Percentiles rank a stretch among this genome's conserved stretches.
These are phyloP conservation scores for Phaffomyces opuntiae DNA, from an alignment of 805 yeast genomes.

Conservation along the genomic window DNA sequence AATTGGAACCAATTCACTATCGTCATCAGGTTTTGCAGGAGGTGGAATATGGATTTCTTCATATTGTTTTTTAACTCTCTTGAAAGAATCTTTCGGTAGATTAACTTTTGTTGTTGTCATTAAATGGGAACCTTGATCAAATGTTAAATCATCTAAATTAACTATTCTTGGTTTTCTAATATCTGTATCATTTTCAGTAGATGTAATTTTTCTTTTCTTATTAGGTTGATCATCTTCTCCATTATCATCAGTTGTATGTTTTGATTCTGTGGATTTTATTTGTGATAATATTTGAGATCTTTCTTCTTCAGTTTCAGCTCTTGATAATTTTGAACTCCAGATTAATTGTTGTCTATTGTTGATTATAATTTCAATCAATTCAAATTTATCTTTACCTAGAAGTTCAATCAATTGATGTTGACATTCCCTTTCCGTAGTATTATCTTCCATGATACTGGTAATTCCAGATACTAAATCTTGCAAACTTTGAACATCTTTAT, in stretches of 20 bases:
- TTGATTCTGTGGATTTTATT: conserved; percentile 38
- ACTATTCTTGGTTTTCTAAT: conserved; percentile 42
- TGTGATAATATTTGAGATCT: conserved; percentile 30
- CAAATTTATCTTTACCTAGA: conserved; percentile 45
- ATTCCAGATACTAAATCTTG: conserved; percentile 36
- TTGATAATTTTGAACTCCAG: conserved; percentile 45
- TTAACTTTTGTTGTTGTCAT: conserved; percentile 60
- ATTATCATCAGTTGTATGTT: conserved; percentile 28
- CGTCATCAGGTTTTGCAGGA: conserved; percentile 45
- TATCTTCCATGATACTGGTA: conserved; percentile 31
- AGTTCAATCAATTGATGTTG: conserved; percentile 49
- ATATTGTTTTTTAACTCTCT: conserved; percentile 62
- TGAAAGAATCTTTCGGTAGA: conserved; percentile 80
- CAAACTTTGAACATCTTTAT: conserved; percentile 30
- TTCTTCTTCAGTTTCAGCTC: conserved; percentile 31
- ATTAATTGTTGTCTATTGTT: conserved; percentile 45
- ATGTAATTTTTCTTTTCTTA: conserved; percentile 22
- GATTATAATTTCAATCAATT: conserved; percentile 40
- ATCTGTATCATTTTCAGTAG: background rate
- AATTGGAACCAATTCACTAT: conserved; percentile 44
- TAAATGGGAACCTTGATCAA: conserved; percentile 68
- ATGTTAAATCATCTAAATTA: conserved; percentile 56
- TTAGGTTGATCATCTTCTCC: conserved; percentile 12
- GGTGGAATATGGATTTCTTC: conserved; percentile 94
- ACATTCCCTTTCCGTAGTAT: conserved; percentile 33